These are phyloP conservation scores for Alternaria triticina DNA, from an alignment of 2,329 filamentous ascomycete genomes.

Conservation along the genomic window DNA sequence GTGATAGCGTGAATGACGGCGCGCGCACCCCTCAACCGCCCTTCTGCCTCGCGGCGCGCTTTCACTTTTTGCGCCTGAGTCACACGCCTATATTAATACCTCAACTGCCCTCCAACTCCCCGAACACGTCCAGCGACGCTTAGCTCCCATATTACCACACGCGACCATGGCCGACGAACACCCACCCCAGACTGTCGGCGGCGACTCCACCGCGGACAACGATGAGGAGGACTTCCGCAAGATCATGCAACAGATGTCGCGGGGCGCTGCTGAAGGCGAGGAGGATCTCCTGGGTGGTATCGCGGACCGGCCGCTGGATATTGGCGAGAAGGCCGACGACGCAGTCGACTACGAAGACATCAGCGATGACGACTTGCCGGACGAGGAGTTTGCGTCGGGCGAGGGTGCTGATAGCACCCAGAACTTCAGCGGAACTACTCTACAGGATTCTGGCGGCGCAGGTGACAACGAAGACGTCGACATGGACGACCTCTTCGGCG, in stretches of 20 bases:
- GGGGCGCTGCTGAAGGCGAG: conserved; percentile 26
- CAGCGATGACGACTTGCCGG: conserved; percentile 86
- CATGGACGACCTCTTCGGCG: conserved; percentile 72
- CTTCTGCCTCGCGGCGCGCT: conserved; percentile 22
- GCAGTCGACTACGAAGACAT: conserved; percentile 92
- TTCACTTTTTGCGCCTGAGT: conserved; percentile 12
- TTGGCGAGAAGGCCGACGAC: conserved; percentile 84
- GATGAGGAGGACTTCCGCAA: conserved; percentile 35
- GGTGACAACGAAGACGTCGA: conserved; percentile 56
- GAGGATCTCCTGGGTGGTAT: conserved; percentile 34
- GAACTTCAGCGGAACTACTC: conserved; percentile 41
- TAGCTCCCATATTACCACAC: conserved; percentile 14
- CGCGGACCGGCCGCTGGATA: conserved; percentile 49
- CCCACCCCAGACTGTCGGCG: conserved; percentile 13
- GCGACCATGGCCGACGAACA: conserved; percentile 33
- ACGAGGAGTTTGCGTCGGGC: conserved; percentile 60
- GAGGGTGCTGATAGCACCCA: conserved; percentile 25
- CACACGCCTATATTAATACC: conserved; percentile 5
- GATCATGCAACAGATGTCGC: conserved; percentile 27
- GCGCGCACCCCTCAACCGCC: conserved; percentile 19
- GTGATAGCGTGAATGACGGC: conserved; percentile 30
- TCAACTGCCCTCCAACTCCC: neutral
- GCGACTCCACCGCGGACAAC: conserved; percentile 26
- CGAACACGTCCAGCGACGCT: neutral
- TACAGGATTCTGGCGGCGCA: conserved; percentile 33